Percentiles rank a stretch among this genome's conserved stretches.
phyloP scores from a whole-genome alignment of 2,329 filamentous ascomycete species.

The Venturia effusa region DNA sequence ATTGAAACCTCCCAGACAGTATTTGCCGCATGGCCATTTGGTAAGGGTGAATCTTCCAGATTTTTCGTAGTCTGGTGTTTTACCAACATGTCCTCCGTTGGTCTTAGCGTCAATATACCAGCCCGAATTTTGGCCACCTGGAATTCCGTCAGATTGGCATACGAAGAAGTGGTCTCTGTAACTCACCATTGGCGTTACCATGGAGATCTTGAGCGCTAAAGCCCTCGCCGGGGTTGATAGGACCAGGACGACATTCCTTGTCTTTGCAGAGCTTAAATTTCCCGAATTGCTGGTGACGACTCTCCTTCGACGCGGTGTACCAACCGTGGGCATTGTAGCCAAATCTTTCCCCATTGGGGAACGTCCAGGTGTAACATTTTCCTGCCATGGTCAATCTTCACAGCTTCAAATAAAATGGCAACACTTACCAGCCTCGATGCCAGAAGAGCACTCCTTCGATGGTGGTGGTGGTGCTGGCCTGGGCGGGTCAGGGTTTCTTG shows the following conservation, averaged over 20 bases:
- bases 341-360: neutral
- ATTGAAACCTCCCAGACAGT: constrained; percentile 1
- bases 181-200: constrained; percentile 1
- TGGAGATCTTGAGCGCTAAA: constrained; percentile 5
- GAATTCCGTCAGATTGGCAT: neutral
- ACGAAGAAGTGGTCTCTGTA: neutral
- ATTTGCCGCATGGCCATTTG: constrained; percentile 9
- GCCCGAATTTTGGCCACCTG: neutral
- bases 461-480: neutral
- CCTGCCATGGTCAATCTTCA: neutral
- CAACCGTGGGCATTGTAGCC: constrained; percentile 1
- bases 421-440: constrained; percentile 1
- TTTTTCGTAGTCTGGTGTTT: neutral
- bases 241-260: neutral
- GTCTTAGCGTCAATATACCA: neutral
- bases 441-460: neutral
- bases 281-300: constrained; percentile 2
- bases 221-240: neutral
- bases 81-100: constrained; percentile 6
- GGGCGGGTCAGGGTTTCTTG: too few species aligned
- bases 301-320: constrained; percentile 7
- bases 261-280: constrained; percentile 9
- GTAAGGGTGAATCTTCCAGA: constrained; percentile 4
- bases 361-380: constrained; percentile 8
- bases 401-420: neutral